These are phyloP conservation scores for Leishmania tropica DNA, from an alignment of 208 protist species.

Conservation along the genomic window DNA sequence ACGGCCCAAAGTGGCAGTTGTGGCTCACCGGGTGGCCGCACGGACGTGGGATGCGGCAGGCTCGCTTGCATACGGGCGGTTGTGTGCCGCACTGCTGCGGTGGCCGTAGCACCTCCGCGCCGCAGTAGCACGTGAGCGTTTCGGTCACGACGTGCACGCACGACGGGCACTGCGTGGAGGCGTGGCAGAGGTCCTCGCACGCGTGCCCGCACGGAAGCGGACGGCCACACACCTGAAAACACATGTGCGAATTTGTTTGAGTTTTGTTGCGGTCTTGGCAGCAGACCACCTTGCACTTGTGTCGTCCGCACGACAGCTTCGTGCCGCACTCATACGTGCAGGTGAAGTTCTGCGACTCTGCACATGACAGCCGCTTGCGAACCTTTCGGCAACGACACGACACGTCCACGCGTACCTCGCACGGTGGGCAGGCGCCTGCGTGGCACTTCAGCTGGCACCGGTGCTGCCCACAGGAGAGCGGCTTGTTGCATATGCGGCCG, in stretches of 20 bases:
- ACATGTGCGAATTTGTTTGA: constrained; percentile 45
- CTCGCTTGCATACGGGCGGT: constrained; percentile 57
- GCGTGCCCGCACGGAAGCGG: constrained; percentile 76
- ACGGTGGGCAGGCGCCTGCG: constrained; percentile 48
- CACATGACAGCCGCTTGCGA: constrained; percentile 50
- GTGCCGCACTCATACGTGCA: constrained; percentile 71
- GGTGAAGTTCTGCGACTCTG: constrained; percentile 37
- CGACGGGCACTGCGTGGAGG: constrained; percentile 54
- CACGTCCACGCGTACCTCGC: constrained; percentile 35
- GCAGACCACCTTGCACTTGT: constrained; percentile 67
- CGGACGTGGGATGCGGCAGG: constrained; percentile 34
- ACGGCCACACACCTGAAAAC: constrained; percentile 51
- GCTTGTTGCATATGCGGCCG: constrained; percentile 52
- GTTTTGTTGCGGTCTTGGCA: constrained; percentile 56
- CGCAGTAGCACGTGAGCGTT: constrained; percentile 62
- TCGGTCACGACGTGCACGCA: constrained; percentile 64
- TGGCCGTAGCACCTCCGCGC: constrained; percentile 48
- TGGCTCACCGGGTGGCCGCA: constrained; percentile 60
- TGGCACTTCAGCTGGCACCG: constrained; percentile 61
- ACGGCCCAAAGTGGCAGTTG: constrained; percentile 81
- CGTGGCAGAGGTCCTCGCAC: constrained; percentile 73
- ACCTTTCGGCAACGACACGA: constrained; percentile 64
- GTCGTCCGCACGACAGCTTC: constrained; percentile 68
- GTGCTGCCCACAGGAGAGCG: constrained; percentile 66
- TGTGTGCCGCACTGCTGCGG: constrained; percentile 76